Evolutionary conservation across 768 basidiomycete species (phyloP).

Genomic region (Suillus lakei): DNA sequence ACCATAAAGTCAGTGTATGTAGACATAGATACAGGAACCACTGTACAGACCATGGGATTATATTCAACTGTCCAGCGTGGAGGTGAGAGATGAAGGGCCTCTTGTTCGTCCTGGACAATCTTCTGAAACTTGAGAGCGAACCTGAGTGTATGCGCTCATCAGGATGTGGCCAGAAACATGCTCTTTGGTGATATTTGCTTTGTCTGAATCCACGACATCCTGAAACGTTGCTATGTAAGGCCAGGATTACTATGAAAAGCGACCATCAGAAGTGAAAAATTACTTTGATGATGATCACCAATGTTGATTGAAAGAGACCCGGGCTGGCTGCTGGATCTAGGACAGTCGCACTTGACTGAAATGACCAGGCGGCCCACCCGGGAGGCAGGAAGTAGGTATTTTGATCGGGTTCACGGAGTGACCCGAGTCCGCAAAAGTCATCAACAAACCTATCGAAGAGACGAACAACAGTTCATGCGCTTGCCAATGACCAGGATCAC

Average conservation of each 20-base stretch:
- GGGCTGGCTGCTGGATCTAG: too few relatives aligned
- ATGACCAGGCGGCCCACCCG: too few relatives aligned
- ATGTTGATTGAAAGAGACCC: conserved; percentile 57
- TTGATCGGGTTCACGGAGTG: too few relatives aligned
- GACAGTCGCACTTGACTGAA: conserved; percentile 59
- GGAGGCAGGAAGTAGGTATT: too few relatives aligned
- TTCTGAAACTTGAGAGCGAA: conserved; percentile 61
- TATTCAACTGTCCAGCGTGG: too few relatives aligned
- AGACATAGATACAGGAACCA: too few relatives aligned
- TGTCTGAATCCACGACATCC: conserved; percentile 70
- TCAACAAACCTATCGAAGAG: conserved; percentile 60
- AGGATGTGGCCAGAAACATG: conserved; percentile 29
- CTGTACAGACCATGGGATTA: too few relatives aligned
- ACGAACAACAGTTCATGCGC: not conserved
- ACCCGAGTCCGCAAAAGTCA: conserved; percentile 82
- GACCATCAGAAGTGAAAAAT: not conserved
- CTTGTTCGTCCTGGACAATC: conserved; percentile 67
- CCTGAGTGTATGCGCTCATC: conserved; percentile 29
- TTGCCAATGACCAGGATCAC: not conserved
- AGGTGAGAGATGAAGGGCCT: conserved; percentile 61
- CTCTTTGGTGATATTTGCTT: conserved; percentile 61
- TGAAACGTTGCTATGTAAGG: conserved; percentile 26
- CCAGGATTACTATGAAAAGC: not conserved
- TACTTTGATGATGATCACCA: conserved; percentile 69
- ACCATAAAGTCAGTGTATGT: too few relatives aligned